phyloP scores from a whole-genome alignment of 495 filamentous ascomycete species.

The Talaromyces trachyspermus region DNA sequence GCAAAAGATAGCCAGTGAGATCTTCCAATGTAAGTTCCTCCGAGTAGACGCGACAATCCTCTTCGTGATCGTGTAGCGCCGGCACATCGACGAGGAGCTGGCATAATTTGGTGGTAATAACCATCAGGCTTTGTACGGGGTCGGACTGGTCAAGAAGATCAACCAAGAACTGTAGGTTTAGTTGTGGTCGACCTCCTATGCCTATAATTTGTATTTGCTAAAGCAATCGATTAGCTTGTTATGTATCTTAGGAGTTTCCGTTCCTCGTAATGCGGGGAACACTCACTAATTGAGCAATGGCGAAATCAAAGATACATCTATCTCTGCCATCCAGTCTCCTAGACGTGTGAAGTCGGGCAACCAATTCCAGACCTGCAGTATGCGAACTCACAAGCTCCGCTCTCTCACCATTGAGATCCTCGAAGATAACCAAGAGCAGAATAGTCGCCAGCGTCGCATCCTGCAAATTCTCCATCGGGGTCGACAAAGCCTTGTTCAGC shows the following conservation, averaged over 20 bases:
- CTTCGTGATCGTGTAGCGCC: too few relatives aligned
- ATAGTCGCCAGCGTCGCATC: slow-evolving; percentile 38
- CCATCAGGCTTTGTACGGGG: slow-evolving; percentile 32
- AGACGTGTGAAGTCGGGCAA: slow-evolving; percentile 31
- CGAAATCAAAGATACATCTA: slow-evolving; percentile 38
- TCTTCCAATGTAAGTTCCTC: slow-evolving; percentile 10
- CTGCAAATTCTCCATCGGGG: slow-evolving; percentile 24
- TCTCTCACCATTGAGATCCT: slow-evolving; percentile 34
- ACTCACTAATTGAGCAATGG: slow-evolving; percentile 34
- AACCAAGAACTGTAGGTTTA: slow-evolving; percentile 25
- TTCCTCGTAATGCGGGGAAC: background rate
- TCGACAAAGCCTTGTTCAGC: slow-evolving; percentile 23
- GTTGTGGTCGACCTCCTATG: slow-evolving; percentile 27
- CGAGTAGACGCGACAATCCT: too few relatives aligned
- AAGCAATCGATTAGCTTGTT: slow-evolving; percentile 7
- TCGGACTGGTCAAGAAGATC: slow-evolving; percentile 22
- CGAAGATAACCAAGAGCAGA: slow-evolving; percentile 32
- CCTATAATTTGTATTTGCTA: slow-evolving; percentile 36
- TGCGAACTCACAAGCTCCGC: slow-evolving; percentile 36
- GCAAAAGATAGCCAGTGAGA: slow-evolving; percentile 19
- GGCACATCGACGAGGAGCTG: slow-evolving; percentile 19
- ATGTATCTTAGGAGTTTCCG: too few relatives aligned
- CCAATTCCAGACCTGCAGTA: slow-evolving; percentile 33
- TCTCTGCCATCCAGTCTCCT: slow-evolving; percentile 23
- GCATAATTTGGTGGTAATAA: slow-evolving; percentile 26